Evolutionary conservation across 176 grass and related monocot genomes (phyloP), one percentile per base, ranked within the genome.

Genomic region (Olyra latifolia): DNA sequence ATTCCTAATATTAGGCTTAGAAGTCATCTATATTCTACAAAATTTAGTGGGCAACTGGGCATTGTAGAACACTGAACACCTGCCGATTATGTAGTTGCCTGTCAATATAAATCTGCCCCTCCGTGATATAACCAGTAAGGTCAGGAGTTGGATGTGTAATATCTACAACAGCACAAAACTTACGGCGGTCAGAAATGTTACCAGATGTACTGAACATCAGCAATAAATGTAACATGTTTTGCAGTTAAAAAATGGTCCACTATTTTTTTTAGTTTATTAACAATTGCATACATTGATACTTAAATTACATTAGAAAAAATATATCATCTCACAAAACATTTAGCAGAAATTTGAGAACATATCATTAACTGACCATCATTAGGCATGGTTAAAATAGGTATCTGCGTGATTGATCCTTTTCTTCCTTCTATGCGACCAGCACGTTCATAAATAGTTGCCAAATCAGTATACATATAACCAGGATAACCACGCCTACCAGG

Each of bases 101-200:
- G 55, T 94, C 92, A 67, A 94, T 87, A 72, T 94, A 94, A 66
- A 94, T 94, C 76, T 94, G 92, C 40, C 89, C 92, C 84, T 94
- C 89, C 5, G 92, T 94, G 32, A 94, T 94, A 64, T 91, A 94
- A 22, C 92, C 92, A 64, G 86, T 94, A 72, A 94, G 83, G 78
- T 94, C 89, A 78, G 92, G 92, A 71, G 92, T 91, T 44, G 89
- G 92, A 91, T 89, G 92, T 40, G 89, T 94, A 79, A 91, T 94
- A 94, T 94, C 89, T 94, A 61, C 66, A 72, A 72, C 35, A 80
- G 65, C 54, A 61, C 2, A 9, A 9, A 76, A 80, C 38, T 57
- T 15, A 22, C 23, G 35, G 46, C 10, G 44, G 54, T 67, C 62
- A 50, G 13, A 44, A 15, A 24, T 4, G 22, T 80, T 69, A 35